Evolutionary conservation across 1,284 basidiomycete species (phyloP), one percentile per base, ranked within the genome.

Genomic region (Puccinia polysora): DNA sequence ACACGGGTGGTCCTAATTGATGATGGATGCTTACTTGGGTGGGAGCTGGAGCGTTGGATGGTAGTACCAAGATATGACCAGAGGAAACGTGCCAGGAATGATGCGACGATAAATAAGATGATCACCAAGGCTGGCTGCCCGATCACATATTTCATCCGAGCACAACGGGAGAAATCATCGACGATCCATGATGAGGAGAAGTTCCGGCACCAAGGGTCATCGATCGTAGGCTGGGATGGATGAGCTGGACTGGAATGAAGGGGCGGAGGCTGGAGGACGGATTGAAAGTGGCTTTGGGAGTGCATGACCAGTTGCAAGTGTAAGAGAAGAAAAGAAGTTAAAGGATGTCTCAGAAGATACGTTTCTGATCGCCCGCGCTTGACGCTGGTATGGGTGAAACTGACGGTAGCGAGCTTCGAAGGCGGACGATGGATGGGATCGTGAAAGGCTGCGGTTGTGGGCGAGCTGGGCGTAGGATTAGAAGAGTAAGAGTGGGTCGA

Each of bases 41-140:
- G 15, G 8, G 10, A 12, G 23, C 23, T 52, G 8, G 14, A 25
- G 20, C 8, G 7, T 52, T 12, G 10, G 20, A 52, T 12, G 8
- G 8, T 52, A 12, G 14, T 14, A 34, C 49, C 49, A 32, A 50
- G 8, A n/a, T n/a, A n/a, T n/a, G n/a, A n/a, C n/a, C n/a, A n/a
- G n/a, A n/a, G n/a, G n/a, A n/a, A n/a, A 50, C 49, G 47, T n/a
- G 47, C 36, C n/a, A 65, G 45, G 30, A 55, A 69, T 30, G 73
- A 69, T 25, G 36, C 65, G 28, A 34, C 45, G 23, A 32, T 47
- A 28, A 62, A 6, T 12, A 56, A 47, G 70, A 74, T 4, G 73
- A 75, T 14, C 68, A 75, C 38, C 75, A 75, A 4, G 68, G 75
- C 0, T 67, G 75, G 15, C 74, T 75, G 36, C 74, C 75, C 18